These are phyloP conservation scores for Hymenoscyphus fraxineus DNA, from an alignment of 2,329 filamentous ascomycete genomes.

Conservation along the genomic window DNA sequence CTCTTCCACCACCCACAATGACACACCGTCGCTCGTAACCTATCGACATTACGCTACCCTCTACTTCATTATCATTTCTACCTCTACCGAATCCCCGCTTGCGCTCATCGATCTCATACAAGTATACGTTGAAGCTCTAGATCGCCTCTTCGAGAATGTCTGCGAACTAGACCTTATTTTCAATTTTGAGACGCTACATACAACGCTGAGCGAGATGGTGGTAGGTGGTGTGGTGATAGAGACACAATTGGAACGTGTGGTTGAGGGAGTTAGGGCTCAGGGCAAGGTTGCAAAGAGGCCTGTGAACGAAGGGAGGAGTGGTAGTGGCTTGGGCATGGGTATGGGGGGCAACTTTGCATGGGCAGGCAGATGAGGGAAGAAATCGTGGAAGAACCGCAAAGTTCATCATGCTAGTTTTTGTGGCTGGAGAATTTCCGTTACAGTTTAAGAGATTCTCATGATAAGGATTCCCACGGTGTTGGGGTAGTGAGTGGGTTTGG, in stretches of 20 bases:
- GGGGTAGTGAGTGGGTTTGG: background rate
- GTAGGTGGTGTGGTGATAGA: conserved; percentile 93
- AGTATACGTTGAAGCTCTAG: conserved; percentile 94
- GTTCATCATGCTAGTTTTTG: background rate
- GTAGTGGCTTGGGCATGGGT: conserved; percentile 45
- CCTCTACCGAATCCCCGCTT: conserved; percentile 90
- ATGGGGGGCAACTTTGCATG: conserved; percentile 35
- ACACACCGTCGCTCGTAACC: conserved; percentile 90
- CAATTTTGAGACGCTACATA: conserved; percentile 96
- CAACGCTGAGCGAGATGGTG: conserved; percentile 88
- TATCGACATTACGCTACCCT: conserved; percentile 98
- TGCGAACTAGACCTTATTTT: conserved; percentile 97
- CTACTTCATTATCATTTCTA: conserved; percentile 97
- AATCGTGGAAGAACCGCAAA: background rate
- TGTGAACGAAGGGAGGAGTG: conserved; percentile 64
- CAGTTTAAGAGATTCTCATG: background rate
- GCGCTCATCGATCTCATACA: conserved; percentile 96
- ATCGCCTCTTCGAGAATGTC: conserved; percentile 95
- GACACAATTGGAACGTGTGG: conserved; percentile 83
- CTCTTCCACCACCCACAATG: conserved; percentile 67
- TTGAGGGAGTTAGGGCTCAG: conserved; percentile 75
- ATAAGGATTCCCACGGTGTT: background rate
- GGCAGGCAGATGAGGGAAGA: conserved; percentile 13
- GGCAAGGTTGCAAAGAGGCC: conserved; percentile 75
- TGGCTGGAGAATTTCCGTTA: background rate